A percentile compares a stretch with the other conserved stretches of the same genome.
phyloP scores from a whole-genome alignment of 352 stramenopile species.

The Thraustotheca clavata region DNA sequence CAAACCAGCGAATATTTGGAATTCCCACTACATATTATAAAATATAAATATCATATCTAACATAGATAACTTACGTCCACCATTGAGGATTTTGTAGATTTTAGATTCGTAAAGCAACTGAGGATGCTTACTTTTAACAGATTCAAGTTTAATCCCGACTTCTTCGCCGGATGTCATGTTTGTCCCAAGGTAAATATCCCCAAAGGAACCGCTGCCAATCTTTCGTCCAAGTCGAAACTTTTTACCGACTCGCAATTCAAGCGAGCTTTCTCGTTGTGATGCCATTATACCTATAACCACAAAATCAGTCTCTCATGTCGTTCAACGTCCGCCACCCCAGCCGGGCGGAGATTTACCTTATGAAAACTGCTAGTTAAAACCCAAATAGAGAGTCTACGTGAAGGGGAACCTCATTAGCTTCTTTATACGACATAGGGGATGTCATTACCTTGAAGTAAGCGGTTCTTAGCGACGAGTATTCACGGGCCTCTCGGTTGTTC shows the following conservation, averaged over 20 bases:
- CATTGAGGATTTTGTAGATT: slow-evolving; percentile 99
- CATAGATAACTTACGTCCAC: slow-evolving; percentile 91
- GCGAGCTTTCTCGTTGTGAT: slow-evolving; percentile 57
- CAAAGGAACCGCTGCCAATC: slow-evolving; percentile 99
- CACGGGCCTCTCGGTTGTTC: not conserved
- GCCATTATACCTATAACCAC: slow-evolving; percentile 34
- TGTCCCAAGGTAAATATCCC: slow-evolving; percentile 99
- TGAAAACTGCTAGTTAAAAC: not conserved
- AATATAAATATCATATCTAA: slow-evolving; percentile 33
- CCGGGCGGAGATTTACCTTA: not conserved
- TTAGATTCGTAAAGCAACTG: slow-evolving; percentile 99
- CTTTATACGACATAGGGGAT: not conserved
- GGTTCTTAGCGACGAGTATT: too few species aligned
- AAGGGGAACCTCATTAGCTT: not conserved
- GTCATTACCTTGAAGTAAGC: not conserved
- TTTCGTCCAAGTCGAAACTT: slow-evolving; percentile 99
- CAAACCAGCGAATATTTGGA: slow-evolving; percentile 81
- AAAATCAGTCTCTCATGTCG: not conserved
- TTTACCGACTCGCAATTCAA: slow-evolving; percentile 98
- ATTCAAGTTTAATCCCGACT: slow-evolving; percentile 99
- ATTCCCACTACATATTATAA: slow-evolving; percentile 95
- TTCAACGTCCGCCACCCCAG: not conserved
- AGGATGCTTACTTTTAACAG: slow-evolving; percentile 95
- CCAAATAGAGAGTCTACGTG: not conserved
- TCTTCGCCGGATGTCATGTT: slow-evolving; percentile 99